Evolutionary conservation across 2,329 filamentous ascomycete genomes (phyloP), one percentile per base, ranked within the genome.

Genomic region (Talaromyces funiculosus): DNA sequence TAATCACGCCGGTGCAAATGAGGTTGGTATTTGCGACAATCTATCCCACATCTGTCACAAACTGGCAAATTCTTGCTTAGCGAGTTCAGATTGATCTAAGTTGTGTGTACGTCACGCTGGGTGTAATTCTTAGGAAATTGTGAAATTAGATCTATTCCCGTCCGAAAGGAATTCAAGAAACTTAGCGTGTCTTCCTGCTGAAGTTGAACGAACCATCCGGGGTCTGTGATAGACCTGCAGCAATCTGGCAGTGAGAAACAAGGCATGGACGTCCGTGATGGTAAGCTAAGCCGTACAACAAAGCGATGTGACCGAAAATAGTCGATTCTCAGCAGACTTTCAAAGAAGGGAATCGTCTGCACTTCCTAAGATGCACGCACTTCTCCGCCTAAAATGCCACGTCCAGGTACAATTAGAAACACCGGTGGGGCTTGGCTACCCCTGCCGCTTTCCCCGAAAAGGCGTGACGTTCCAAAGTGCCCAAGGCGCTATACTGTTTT

Each of bases 401-500:
- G 38, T 42, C 55, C 55, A 58, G 60, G 60, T n/a, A 58, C 22
- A 29, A 26, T 18, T 9, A 38, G 57, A 53, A 54, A 42, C 57
- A 45, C 16, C 37, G 45, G 54, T 57, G 59, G 59, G 53, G 53
- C 37, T 45, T 60, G 57, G 49, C 57, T 31, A 35, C 38, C 38
- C 60, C 54, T 61, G 54, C 49, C 60, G 40, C 60, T 29, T 58
- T 58, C 4, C 60, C 54, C 20, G 5, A 53, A 47, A 22, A 10
- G 47, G 60, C 7, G 33, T 53, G 47, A 43, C 35, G 35, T 37
- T 4, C 22, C 37, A 29, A 37, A 47, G 54, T 37, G 42, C 43
- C 37, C 18, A 40, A 47, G 31, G 24, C 54, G 20, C 54, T 22
- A 47, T 37, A 22, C 54, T 12, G 14, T 3, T 47, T 45, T 42